Conservation (phyloP, 306 rosid genomes). For the Vicia villosa region DNA sequence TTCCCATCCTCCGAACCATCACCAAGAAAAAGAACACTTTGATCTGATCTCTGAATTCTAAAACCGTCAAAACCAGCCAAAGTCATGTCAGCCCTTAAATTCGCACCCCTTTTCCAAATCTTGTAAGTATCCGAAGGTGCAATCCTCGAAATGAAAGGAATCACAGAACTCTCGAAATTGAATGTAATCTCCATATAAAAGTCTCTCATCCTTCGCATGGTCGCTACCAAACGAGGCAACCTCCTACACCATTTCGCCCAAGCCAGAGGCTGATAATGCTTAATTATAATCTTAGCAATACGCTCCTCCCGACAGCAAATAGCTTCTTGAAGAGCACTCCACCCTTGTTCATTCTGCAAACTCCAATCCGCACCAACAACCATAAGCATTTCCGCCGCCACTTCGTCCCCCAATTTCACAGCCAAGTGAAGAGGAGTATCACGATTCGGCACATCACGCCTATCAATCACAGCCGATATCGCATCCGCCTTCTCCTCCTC, state of each 20-base stretch:
- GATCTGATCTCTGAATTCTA: constrained; percentile 92
- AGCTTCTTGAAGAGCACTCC: constrained; percentile 99
- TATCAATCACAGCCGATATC: constrained; percentile 73
- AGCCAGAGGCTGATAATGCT: constrained; percentile 94
- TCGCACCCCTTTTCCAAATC: constrained; percentile 98
- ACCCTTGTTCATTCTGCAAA: constrained; percentile 96
- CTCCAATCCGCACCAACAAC: constrained; percentile 98
- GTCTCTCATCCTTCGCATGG: constrained; percentile 94
- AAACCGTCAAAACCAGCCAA: constrained; percentile 98
- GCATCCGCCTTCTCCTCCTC: constrained; percentile 95
- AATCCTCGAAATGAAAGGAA: constrained; percentile 94
- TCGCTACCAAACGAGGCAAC: constrained; percentile 88
- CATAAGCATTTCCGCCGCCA: constrained; percentile 87
- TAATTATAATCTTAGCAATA: constrained; percentile 77
- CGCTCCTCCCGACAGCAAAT: constrained; percentile 84
- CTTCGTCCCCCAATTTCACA: constrained; percentile 80
- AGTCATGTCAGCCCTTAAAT: constrained; percentile 98
- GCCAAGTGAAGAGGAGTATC: constrained; percentile 97
- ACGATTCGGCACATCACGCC: constrained; percentile 88
- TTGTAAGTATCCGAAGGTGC: constrained; percentile 97
- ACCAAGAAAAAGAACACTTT: constrained; percentile 86
- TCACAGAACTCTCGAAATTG: constrained; percentile 97
- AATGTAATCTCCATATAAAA: constrained; percentile 98
- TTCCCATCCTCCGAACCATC: constrained; percentile 93
- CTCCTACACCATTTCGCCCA: constrained; percentile 99